These are phyloP conservation scores for Coniochaeta sp. DNA, from an alignment of 2,329 filamentous ascomycete genomes.

Conservation along the genomic window DNA sequence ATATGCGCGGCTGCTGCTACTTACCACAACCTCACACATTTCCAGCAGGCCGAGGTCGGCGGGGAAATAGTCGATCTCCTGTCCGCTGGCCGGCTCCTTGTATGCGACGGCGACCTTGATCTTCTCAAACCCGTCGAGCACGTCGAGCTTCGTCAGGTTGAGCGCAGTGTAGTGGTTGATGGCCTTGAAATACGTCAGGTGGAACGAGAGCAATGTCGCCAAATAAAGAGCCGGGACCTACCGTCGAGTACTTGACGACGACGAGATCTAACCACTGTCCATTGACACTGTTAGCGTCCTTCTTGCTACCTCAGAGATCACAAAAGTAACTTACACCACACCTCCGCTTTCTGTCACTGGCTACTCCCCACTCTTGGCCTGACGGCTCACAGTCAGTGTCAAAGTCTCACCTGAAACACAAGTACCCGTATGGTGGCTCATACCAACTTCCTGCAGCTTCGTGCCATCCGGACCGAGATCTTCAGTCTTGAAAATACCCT, in stretches of 20 bases:
- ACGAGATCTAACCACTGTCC: constrained; percentile 48
- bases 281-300: constrained; percentile 1
- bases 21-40: constrained; percentile 47
- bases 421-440: constrained; percentile 21
- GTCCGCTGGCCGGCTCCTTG: constrained; percentile 16
- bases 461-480: constrained; percentile 34
- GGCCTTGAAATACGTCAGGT: constrained; percentile 13
- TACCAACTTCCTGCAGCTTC: constrained; percentile 39
- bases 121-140: constrained; percentile 66
- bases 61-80: constrained; percentile 54
- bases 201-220: not conserved
- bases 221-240: not conserved
- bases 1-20: not conserved
- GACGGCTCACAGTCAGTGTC: not conserved
- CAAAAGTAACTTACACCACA: constrained; percentile 33
- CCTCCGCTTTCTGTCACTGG: constrained; percentile 51
- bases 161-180: constrained; percentile 61
- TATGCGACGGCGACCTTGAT: constrained; percentile 60
- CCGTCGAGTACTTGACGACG: constrained; percentile 54
- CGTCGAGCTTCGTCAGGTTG: constrained; percentile 58
- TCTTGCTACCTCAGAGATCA: constrained; percentile 10
- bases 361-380: constrained; percentile 24
- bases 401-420: not conserved
- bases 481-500: constrained; percentile 63
- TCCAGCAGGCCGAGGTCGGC: constrained; percentile 53